Percentiles rank a stretch among this genome's conserved stretches.
These are phyloP conservation scores for Anthracocystis walkeri DNA, from an alignment of 1,284 basidiomycete genomes.

Conservation along the genomic window DNA sequence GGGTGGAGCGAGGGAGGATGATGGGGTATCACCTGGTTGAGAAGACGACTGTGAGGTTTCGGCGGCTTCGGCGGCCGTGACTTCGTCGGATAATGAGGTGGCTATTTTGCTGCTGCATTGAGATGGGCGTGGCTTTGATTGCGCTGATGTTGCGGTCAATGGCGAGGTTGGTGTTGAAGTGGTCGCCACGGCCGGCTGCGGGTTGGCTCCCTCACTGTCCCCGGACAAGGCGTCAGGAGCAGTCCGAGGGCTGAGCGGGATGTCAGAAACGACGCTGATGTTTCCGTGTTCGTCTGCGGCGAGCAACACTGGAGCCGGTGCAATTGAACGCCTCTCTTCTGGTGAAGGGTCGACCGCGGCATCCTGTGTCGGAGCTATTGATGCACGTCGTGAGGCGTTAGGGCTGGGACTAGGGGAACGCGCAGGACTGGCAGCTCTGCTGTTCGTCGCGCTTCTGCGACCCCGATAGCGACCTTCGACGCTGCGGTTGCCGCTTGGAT, in stretches of 20 bases:
- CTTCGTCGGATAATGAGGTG: constrained; percentile 30
- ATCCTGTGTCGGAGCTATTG: constrained; percentile 6
- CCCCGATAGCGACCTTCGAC: constrained; percentile 45
- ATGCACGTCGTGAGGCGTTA: constrained; percentile 17
- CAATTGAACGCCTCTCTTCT: background rate
- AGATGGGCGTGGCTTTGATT: background rate
- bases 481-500: background rate
- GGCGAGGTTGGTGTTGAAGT: background rate
- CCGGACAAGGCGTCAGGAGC: background rate
- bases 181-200: background rate
- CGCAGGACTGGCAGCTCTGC: constrained; percentile 36
- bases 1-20: background rate
- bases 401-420: constrained; percentile 14
- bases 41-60: background rate
- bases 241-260: constrained; percentile 30
- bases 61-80: constrained; percentile 24
- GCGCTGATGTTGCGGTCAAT: background rate
- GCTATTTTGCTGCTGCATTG: constrained; percentile 2
- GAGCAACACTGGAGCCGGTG: constrained; percentile 24
- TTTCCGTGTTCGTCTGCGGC: constrained; percentile 47
- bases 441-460: constrained; percentile 27
- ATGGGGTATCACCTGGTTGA: background rate
- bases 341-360: background rate
- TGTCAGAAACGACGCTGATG: constrained; percentile 33
- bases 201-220: background rate